Conservation (phyloP, 257 asterid genomes). For the Capsicum pubescens region DNA sequence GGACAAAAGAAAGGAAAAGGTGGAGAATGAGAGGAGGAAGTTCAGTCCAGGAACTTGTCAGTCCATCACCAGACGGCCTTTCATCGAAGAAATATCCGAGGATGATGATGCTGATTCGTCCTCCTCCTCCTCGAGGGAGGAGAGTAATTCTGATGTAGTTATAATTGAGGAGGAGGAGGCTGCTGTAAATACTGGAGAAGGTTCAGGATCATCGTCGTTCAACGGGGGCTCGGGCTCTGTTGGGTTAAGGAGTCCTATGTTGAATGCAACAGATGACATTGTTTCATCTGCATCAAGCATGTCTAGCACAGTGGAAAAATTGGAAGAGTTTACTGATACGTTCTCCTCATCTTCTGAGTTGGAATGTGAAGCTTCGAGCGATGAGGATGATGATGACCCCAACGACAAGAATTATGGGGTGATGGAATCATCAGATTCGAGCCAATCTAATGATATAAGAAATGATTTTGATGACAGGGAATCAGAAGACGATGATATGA, state of each 20-base stretch:
- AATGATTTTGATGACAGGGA: background rate
- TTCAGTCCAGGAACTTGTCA: background rate
- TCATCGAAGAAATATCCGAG: background rate
- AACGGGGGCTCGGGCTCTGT: background rate
- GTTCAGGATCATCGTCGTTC: slow-evolving; percentile 16
- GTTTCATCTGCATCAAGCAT: slow-evolving; percentile 22
- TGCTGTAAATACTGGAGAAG: background rate
- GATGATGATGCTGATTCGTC: no score
- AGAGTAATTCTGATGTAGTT: background rate
- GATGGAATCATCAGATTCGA: slow-evolving; percentile 4
- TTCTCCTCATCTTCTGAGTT: background rate
- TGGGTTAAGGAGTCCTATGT: background rate
- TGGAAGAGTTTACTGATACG: background rate
- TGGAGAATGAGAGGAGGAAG: background rate
- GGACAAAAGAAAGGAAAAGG: no score
- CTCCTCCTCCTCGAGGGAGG: background rate
- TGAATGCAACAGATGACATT: background rate
- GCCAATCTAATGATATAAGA: background rate
- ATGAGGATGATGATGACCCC: slow-evolving; percentile 33
- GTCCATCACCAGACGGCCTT: background rate
- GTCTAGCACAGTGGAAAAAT: background rate
- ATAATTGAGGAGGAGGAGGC: background rate
- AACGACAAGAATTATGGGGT: slow-evolving; percentile 5
- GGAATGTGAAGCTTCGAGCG: slow-evolving; percentile 24
- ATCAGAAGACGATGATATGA: background rate